Evolutionary conservation across 2,329 filamentous ascomycete species (phyloP).

Genomic region (Pezicula neosporulosa): DNA sequence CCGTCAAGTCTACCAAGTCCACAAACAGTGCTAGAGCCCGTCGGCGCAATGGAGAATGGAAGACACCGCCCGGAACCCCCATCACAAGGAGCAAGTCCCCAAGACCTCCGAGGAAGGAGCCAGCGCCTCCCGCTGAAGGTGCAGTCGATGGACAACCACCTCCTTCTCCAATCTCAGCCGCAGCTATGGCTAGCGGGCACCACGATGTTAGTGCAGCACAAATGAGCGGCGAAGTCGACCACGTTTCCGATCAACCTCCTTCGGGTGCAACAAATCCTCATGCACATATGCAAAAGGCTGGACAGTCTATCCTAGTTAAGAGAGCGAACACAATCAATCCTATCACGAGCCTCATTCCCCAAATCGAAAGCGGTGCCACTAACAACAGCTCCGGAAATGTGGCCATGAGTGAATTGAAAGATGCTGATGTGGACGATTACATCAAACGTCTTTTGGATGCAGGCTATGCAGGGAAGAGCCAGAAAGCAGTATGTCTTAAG

Average conservation of each 20-base stretch:
- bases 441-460: slow-evolving; percentile 93
- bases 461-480: slow-evolving; percentile 93
- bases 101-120: slow-evolving; percentile 22
- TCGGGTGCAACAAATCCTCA: slow-evolving; percentile 58
- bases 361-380: slow-evolving; percentile 43
- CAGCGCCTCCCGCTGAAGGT: slow-evolving; percentile 29
- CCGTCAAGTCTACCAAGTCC: slow-evolving; percentile 65
- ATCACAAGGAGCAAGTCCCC: slow-evolving; percentile 30
- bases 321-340: slow-evolving; percentile 65
- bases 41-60: slow-evolving; percentile 33
- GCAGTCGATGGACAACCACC: slow-evolving; percentile 57
- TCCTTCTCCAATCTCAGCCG: slow-evolving; percentile 83
- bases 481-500: slow-evolving; percentile 94
- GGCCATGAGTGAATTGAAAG: slow-evolving; percentile 86
- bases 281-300: slow-evolving; percentile 63
- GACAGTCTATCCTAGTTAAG: slow-evolving; percentile 85
- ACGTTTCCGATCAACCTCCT: slow-evolving; percentile 88
- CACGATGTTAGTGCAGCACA: slow-evolving; percentile 79
- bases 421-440: slow-evolving; percentile 94
- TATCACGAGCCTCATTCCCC: slow-evolving; percentile 41
- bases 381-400: slow-evolving; percentile 51
- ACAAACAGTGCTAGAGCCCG: slow-evolving; percentile 42
- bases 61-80: not conserved
- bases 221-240: slow-evolving; percentile 85
- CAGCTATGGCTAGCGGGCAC: slow-evolving; percentile 67